Conservation (phyloP, 805 yeast species). For the Torulaspora gathmanii region DNA sequence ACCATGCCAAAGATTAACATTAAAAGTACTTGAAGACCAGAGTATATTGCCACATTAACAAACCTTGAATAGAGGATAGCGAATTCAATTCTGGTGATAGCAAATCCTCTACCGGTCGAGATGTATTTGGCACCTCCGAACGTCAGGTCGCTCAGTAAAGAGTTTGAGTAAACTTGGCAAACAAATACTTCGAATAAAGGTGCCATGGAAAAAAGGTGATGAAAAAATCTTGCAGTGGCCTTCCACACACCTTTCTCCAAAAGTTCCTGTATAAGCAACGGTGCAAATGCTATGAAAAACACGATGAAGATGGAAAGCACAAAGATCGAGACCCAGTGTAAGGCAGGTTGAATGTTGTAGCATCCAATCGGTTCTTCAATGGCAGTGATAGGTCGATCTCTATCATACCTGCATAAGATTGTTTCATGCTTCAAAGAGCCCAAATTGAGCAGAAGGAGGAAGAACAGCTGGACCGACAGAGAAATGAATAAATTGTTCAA, state of each 20-base stretch:
- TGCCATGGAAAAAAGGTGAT: slow-evolving; percentile 75
- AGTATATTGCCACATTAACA: slow-evolving; percentile 68
- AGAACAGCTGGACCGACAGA: slow-evolving; percentile 79
- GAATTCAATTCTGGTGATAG: slow-evolving; percentile 75
- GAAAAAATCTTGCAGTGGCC: slow-evolving; percentile 63
- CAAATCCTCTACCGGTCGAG: slow-evolving; percentile 92
- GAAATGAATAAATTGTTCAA: slow-evolving; percentile 84
- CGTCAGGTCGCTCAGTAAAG: slow-evolving; percentile 68
- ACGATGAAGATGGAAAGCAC: slow-evolving; percentile 88
- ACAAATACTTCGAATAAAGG: slow-evolving; percentile 94
- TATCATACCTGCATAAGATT: slow-evolving; percentile 61
- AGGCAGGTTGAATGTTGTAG: slow-evolving; percentile 77
- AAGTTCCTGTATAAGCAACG: slow-evolving; percentile 79
- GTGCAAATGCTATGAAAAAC: slow-evolving; percentile 86
- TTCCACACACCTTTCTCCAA: slow-evolving; percentile 81
- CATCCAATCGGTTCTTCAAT: slow-evolving; percentile 76
- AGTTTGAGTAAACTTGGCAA: slow-evolving; percentile 83
- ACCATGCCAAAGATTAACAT: slow-evolving; percentile 70
- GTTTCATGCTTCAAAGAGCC: slow-evolving; percentile 76
- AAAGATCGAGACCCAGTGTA: slow-evolving; percentile 85
- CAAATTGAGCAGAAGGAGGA: slow-evolving; percentile 70
- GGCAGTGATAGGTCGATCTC: slow-evolving; percentile 67
- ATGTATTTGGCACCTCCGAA: slow-evolving; percentile 92
- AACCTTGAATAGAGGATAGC: slow-evolving; percentile 68
- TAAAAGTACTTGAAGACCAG: slow-evolving; percentile 66